Conservation (phyloP, 495 filamentous ascomycete genomes). For the Penicillium canescens region DNA sequence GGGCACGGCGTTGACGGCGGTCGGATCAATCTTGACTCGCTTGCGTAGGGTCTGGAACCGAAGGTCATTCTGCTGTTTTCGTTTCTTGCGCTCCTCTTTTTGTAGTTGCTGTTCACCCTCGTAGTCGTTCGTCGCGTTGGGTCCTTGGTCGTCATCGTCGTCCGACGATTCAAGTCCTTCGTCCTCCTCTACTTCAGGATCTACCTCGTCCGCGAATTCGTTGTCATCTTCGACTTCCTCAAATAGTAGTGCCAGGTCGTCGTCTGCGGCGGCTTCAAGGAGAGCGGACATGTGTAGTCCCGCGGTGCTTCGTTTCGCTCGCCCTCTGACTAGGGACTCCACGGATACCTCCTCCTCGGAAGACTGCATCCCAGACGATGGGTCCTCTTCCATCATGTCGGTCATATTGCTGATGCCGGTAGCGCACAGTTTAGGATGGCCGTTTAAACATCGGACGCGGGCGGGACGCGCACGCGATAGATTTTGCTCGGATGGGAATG, state of each 20-base stretch:
- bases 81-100: constrained; percentile 70
- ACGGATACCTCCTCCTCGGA: constrained; percentile 45
- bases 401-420: constrained; percentile 14
- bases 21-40: constrained; percentile 66
- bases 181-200: constrained; percentile 71
- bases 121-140: constrained; percentile 57
- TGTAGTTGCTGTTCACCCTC: constrained; percentile 68
- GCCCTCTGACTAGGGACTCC: constrained; percentile 76
- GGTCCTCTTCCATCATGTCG: constrained; percentile 33
- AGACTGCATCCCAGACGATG: constrained; percentile 28
- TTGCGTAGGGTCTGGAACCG: constrained; percentile 53
- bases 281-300: constrained; percentile 82
- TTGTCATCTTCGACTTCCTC: constrained; percentile 85
- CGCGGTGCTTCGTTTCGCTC: constrained; percentile 80
- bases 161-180: constrained; percentile 81
- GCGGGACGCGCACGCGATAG: neutral
- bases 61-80: constrained; percentile 64
- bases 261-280: constrained; percentile 72
- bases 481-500: neutral
- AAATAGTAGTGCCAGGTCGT: constrained; percentile 79
- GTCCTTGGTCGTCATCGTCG: constrained; percentile 71
- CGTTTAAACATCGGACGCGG: constrained; percentile 12
- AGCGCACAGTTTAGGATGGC: neutral
- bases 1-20: constrained; percentile 44
- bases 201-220: constrained; percentile 68